phyloP scores from a whole-genome alignment of 2,329 filamentous ascomycete genomes.

The Colletotrichum somersetense region DNA sequence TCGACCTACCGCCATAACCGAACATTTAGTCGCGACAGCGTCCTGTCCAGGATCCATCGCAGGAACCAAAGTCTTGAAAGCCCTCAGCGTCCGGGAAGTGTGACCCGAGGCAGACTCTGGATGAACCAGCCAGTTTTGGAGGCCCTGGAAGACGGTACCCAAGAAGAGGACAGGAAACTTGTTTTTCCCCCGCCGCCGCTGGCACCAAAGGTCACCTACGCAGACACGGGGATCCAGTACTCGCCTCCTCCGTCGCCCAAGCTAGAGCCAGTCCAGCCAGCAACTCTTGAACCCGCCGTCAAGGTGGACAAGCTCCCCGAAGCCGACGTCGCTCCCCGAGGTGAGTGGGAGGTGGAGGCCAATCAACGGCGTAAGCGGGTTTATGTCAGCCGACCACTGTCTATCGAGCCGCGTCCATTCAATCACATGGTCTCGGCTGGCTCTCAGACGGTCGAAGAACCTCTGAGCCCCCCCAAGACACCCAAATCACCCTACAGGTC shows the following conservation, averaged over 20 bases:
- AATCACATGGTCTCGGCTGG: conserved; percentile 73
- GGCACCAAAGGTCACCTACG: conserved; percentile 67
- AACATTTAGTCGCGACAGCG: conserved; percentile 70
- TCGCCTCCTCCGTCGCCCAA: conserved; percentile 84
- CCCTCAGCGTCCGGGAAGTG: conserved; percentile 66
- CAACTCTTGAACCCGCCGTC: conserved; percentile 57
- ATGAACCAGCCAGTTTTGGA: conserved; percentile 69
- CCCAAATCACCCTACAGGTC: conserved; percentile 65
- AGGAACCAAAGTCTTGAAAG: conserved; percentile 72
- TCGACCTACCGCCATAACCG: conserved; percentile 65
- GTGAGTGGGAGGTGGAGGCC: conserved; percentile 70
- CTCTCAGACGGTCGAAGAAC: conserved; percentile 73
- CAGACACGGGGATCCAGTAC: conserved; percentile 83
- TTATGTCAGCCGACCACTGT: conserved; percentile 63
- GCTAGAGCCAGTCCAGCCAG: conserved; percentile 54
- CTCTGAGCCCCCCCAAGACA: conserved; percentile 74
- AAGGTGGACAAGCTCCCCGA: conserved; percentile 56
- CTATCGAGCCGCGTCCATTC: conserved; percentile 60
- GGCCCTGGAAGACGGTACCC: conserved; percentile 64
- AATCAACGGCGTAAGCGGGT: conserved; percentile 81
- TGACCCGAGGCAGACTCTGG: conserved; percentile 64
- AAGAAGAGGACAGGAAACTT: conserved; percentile 62
- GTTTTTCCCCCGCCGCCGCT: conserved; percentile 45
- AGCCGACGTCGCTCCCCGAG: conserved; percentile 58
- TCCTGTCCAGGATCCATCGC: conserved; percentile 62